Percentiles rank a stretch among this genome's conserved stretches.
Conservation (phyloP, 2,329 filamentous ascomycete species). For the Penicillium janthinellum region DNA sequence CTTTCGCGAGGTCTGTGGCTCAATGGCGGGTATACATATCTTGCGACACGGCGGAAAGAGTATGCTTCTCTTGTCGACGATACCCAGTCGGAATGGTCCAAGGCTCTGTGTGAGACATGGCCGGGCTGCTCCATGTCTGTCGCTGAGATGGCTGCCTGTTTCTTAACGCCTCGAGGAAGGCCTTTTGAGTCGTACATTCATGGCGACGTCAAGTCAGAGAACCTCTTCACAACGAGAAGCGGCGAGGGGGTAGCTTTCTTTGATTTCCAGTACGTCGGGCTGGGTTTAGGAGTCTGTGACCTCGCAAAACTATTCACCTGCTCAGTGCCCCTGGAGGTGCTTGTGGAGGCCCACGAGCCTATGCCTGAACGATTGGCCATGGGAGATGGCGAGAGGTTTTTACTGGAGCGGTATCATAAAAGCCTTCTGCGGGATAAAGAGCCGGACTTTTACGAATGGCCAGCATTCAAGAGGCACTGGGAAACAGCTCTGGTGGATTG, state of each 20-base stretch:
- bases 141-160: slow-evolving; percentile 56
- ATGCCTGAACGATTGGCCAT: slow-evolving; percentile 50
- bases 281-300: slow-evolving; percentile 67
- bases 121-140: slow-evolving; percentile 37
- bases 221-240: slow-evolving; percentile 59
- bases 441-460: slow-evolving; percentile 54
- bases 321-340: slow-evolving; percentile 60
- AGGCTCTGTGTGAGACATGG: slow-evolving; percentile 48
- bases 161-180: slow-evolving; percentile 52
- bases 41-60: slow-evolving; percentile 63
- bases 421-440: slow-evolving; percentile 14
- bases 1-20: slow-evolving; percentile 54
- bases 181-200: slow-evolving; percentile 62
- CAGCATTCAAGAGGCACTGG: slow-evolving; percentile 61
- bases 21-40: slow-evolving; percentile 70
- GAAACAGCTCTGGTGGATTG: slow-evolving; percentile 69
- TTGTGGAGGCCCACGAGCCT: slow-evolving; percentile 39
- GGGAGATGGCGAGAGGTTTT: slow-evolving; percentile 51
- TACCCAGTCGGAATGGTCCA: slow-evolving; percentile 57
- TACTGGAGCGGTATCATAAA: slow-evolving; percentile 55
- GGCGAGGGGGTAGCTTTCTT: slow-evolving; percentile 63
- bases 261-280: slow-evolving; percentile 69
- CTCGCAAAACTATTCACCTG: slow-evolving; percentile 69
- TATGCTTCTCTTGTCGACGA: slow-evolving; percentile 54
- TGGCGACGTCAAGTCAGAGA: slow-evolving; percentile 71